phyloP scores from a whole-genome alignment of 2,329 filamentous ascomycete genomes.

The Thelonectria discophora region DNA sequence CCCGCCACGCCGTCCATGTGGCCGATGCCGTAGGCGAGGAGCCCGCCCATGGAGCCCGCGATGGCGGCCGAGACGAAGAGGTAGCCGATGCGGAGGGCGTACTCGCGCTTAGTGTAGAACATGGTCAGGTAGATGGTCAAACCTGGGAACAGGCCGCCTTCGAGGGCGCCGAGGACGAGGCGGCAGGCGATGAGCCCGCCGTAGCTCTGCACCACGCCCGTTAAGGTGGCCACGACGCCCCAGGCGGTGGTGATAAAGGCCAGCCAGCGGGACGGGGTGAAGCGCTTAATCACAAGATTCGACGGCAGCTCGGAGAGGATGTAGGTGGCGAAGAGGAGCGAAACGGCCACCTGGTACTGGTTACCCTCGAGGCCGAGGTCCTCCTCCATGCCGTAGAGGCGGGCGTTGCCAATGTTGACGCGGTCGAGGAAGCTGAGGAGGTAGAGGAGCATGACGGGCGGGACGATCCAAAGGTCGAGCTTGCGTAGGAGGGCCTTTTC shows the following conservation, averaged over 20 bases:
- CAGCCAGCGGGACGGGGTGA: constrained; percentile 47
- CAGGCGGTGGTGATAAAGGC: constrained; percentile 45
- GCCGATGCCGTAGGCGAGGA: constrained; percentile 46
- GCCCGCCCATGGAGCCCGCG: constrained; percentile 38
- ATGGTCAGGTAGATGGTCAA: constrained; percentile 42
- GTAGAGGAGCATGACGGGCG: constrained; percentile 69
- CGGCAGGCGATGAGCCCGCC: constrained; percentile 50
- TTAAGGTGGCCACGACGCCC: constrained; percentile 57
- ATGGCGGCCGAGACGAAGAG: constrained; percentile 41
- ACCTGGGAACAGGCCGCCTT: constrained; percentile 57
- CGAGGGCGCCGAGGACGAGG: constrained; percentile 56
- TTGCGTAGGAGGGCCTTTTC: constrained; percentile 60
- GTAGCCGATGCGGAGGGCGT: constrained; percentile 38
- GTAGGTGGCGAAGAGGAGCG: constrained; percentile 49
- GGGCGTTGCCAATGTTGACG: constrained; percentile 64
- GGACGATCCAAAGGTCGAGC: constrained; percentile 69
- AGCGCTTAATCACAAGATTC: constrained; percentile 51
- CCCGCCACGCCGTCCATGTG: constrained; percentile 43
- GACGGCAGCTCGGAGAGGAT: constrained; percentile 53
- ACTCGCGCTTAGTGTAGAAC: constrained; percentile 41
- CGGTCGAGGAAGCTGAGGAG: constrained; percentile 49
- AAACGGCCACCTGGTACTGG: constrained; percentile 61
- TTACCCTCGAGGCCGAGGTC: constrained; percentile 66
- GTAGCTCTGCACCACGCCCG: constrained; percentile 53
- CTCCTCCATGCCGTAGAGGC: constrained; percentile 68